phyloP scores from a whole-genome alignment of 306 rosid species.

The Morella rubra region DNA sequence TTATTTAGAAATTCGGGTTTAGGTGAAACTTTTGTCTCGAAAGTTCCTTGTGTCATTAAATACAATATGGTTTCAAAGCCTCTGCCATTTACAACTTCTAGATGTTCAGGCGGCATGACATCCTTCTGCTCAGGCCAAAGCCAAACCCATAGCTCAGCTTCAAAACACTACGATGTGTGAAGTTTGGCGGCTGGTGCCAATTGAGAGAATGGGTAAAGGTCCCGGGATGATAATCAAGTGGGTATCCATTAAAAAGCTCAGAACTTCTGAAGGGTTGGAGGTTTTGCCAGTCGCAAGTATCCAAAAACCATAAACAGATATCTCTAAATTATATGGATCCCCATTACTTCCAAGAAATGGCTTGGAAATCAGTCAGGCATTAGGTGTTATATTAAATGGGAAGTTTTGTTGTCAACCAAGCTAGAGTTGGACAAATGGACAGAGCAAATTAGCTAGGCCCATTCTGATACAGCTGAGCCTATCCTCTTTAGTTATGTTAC shows the following conservation, averaged over 20 bases:
- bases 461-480: background rate
- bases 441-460: background rate
- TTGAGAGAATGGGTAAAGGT: background rate
- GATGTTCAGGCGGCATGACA: background rate
- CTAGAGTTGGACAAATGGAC: too few relatives aligned
- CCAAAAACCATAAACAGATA: too few relatives aligned
- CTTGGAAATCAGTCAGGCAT: background rate
- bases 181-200: background rate
- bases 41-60: background rate
- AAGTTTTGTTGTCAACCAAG: background rate
- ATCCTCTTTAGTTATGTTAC: too few relatives aligned
- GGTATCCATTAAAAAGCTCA: background rate
- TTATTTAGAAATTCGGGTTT: background rate
- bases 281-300: background rate
- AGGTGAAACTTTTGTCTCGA: background rate
- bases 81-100: background rate
- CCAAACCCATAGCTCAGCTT: background rate
- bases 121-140: background rate
- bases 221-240: background rate
- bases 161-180: background rate
- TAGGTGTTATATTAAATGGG: background rate
- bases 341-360: background rate
- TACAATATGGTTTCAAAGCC: background rate
- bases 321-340: background rate
- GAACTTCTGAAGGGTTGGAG: background rate